These are phyloP conservation scores for Ephemerocybe angulata DNA, from an alignment of 768 basidiomycete genomes.

Conservation along the genomic window DNA sequence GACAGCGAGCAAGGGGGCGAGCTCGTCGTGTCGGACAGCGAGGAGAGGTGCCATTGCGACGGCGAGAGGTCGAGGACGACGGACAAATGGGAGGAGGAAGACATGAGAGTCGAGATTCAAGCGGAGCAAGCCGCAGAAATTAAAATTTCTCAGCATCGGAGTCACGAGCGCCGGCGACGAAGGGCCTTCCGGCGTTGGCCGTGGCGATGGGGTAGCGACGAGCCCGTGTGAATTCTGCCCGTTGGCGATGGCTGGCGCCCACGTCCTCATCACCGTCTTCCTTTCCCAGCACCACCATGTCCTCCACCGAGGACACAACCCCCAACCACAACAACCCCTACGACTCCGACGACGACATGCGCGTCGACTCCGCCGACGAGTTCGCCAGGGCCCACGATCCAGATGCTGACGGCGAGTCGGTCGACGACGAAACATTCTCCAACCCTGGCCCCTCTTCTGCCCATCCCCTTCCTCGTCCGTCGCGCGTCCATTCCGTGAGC, in stretches of 20 bases:
- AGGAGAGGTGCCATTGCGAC: conserved; percentile 78
- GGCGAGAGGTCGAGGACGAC: conserved; percentile 86
- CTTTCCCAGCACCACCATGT: conserved; percentile 28
- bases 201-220: conserved; percentile 56
- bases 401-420: conserved; percentile 61
- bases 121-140: conserved; percentile 3
- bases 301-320: conserved; percentile 22
- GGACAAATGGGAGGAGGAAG: conserved; percentile 2
- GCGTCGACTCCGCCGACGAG: conserved; percentile 62
- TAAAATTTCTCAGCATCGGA: conserved; percentile 13
- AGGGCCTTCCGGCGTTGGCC: conserved; percentile 56
- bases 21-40: conserved; percentile 28
- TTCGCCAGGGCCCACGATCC: conserved; percentile 49
- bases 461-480: conserved; percentile 25
- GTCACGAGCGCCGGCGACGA: conserved; percentile 57
- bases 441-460: conserved; percentile 28
- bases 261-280: conserved; percentile 40
- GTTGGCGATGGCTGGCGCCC: conserved; percentile 54
- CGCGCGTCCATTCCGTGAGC: conserved; percentile 37
- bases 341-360: conserved; percentile 66
- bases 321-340: conserved; percentile 43
- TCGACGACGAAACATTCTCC: conserved; percentile 48
- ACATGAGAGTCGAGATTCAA: conserved; percentile 3
- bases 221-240: conserved; percentile 54
- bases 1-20: conserved; percentile 51